Conservation (phyloP, 202 grass and related monocot species). For the Digitaria exilis region DNA sequence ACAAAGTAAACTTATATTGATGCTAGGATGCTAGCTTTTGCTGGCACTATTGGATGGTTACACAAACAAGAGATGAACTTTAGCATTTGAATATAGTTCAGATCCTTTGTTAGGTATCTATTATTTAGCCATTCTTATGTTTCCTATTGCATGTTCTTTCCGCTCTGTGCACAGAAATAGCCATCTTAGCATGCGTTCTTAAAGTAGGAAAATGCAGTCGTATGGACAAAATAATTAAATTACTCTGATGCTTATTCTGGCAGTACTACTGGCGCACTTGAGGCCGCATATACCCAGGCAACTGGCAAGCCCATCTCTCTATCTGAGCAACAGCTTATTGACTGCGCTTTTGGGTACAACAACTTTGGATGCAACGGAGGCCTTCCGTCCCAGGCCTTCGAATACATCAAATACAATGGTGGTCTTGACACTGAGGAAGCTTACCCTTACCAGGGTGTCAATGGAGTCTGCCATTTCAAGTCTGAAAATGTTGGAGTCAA, state of each 20-base stretch:
- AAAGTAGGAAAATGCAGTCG: neutral
- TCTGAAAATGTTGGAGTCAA: slow-evolving; percentile 67
- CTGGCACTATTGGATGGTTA: neutral
- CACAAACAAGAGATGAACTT: neutral
- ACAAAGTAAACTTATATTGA: no score
- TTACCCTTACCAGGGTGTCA: slow-evolving; percentile 90
- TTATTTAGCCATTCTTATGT: neutral
- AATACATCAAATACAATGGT: slow-evolving; percentile 95
- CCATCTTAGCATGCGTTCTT: slow-evolving; percentile 1
- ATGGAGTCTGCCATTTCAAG: slow-evolving; percentile 70
- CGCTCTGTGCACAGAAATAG: neutral
- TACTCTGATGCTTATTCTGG: slow-evolving; percentile 35
- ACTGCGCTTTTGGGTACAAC: slow-evolving; percentile 72
- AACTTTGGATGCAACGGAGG: slow-evolving; percentile 95
- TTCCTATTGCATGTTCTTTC: neutral
- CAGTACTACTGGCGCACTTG: slow-evolving; percentile 98
- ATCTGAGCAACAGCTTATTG: slow-evolving; percentile 99
- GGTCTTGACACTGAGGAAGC: slow-evolving; percentile 92
- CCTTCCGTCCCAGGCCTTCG: slow-evolving; percentile 95
- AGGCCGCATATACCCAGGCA: slow-evolving; percentile 92
- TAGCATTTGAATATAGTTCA: neutral
- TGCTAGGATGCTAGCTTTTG: neutral
- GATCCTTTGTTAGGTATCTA: neutral
- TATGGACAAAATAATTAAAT: slow-evolving; percentile 15
- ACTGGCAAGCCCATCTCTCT: slow-evolving; percentile 77